phyloP scores from a whole-genome alignment of 768 basidiomycete genomes.

The Russula olivacea region DNA sequence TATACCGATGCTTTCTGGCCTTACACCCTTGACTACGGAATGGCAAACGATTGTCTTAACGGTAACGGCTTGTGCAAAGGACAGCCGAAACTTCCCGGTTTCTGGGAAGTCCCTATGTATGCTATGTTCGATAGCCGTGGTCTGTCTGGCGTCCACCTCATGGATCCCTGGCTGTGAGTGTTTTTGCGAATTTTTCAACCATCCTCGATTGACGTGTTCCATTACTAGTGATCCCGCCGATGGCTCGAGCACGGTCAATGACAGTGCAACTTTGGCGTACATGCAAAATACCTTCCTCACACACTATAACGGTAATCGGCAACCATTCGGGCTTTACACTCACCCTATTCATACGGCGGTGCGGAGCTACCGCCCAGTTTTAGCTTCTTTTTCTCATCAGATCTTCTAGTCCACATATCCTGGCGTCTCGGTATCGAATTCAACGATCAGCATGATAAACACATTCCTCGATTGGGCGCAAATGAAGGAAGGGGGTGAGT shows the following conservation, averaged over 20 bases:
- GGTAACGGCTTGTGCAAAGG: conserved; percentile 57
- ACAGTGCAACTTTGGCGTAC: conserved; percentile 59
- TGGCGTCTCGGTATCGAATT: conserved; percentile 44
- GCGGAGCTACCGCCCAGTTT: conserved; percentile 22
- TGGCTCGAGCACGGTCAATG: conserved; percentile 45
- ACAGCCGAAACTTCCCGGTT: conserved; percentile 62
- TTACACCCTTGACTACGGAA: conserved; percentile 71
- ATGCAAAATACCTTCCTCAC: conserved; percentile 69
- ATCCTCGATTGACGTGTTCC: neutral
- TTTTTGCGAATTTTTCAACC: neutral
- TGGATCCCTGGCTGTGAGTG: conserved; percentile 79
- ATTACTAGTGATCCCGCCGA: conserved; percentile 46
- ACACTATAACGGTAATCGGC: conserved; percentile 69
- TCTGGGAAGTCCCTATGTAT: conserved; percentile 87
- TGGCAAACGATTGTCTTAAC: conserved; percentile 69
- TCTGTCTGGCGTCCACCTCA: conserved; percentile 54
- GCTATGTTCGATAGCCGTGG: conserved; percentile 62
- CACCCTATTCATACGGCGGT: conserved; percentile 75
- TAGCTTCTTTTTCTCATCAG: neutral
- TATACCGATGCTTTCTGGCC: conserved; percentile 77
- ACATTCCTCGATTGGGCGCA: conserved; percentile 80
- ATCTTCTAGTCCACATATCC: conserved; percentile 46
- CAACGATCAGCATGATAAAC: conserved; percentile 71
- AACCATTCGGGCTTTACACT: conserved; percentile 76
- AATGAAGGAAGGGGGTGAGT: conserved; percentile 52